A percentile compares a stretch with the other conserved stretches of the same genome.
Evolutionary conservation across 129 eudicot species (phyloP).

Genomic region (Cynara cardunculus): DNA sequence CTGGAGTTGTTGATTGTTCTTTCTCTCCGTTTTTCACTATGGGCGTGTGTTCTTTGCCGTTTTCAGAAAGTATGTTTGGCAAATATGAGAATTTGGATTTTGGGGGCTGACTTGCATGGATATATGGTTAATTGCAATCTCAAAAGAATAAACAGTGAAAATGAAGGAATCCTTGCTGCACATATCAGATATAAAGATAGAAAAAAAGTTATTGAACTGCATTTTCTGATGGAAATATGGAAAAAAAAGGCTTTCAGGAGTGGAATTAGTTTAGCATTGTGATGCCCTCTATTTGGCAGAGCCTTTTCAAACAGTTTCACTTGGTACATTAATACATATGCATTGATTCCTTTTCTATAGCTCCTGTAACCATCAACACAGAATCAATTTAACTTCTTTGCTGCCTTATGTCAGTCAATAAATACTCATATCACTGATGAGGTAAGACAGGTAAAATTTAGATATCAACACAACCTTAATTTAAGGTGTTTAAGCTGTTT

Average conservation of each 20-base stretch:
- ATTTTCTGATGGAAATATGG: constrained; percentile 1
- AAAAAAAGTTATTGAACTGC: not conserved
- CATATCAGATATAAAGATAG: constrained; percentile 2
- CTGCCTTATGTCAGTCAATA: constrained; percentile 2
- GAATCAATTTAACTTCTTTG: not conserved
- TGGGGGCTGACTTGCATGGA: not conserved
- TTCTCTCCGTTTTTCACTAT: not conserved
- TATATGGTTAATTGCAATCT: not conserved
- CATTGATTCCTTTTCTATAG: constrained; percentile 8
- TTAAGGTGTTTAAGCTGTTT: not conserved
- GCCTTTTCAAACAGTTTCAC: constrained; percentile 10
- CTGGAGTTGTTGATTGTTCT: constrained; percentile 5
- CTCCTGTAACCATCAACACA: constrained; percentile 13
- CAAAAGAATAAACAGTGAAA: not conserved
- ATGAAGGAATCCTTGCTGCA: constrained; percentile 3
- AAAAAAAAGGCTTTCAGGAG: not conserved
- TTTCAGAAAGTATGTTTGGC: not conserved
- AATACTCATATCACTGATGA: constrained; percentile 8
- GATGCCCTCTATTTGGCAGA: constrained; percentile 15
- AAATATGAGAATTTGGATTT: not conserved
- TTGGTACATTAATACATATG: constrained; percentile 28
- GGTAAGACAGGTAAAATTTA: constrained; percentile 7
- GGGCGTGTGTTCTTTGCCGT: not conserved
- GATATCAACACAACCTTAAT: constrained; percentile 3
- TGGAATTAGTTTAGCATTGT: constrained; percentile 5